Evolutionary conservation across 1,284 basidiomycete species (phyloP), one percentile per base, ranked within the genome.

Genomic region (Marasmius fiardii): DNA sequence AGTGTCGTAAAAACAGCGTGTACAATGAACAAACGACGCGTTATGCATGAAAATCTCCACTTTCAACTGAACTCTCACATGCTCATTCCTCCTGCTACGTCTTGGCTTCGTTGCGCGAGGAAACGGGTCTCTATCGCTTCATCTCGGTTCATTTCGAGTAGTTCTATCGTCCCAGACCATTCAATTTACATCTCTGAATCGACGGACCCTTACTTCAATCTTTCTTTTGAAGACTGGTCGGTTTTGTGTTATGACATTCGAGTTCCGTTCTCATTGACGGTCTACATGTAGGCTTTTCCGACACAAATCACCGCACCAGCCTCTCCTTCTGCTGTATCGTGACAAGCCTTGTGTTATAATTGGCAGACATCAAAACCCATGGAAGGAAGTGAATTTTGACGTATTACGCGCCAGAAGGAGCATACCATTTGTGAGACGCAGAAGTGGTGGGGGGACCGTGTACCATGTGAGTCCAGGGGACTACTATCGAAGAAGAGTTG

Each of bases 371-470:
- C 96, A 99, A 78, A 98, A 98, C 65, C 94, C 95, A 20, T 99
- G 96, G 96, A 95, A 93, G 68, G 97, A 99, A 71, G 87, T 95
- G 58, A 95, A 97, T 64, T 75, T 91, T 47, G 64, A 68, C 2
- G 74, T 80, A 7, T 76, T 91, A 10, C 55, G 57, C 6, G 45
- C 43, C 24, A 63, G 70, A 7, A 69, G 75, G n/a, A 75, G 73
- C 2, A 79, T 96, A 10, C 91, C 92, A 0, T 89, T 95, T 64
- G 83, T 99, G 35, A 80, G 96, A 44, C 78, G 97, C 58, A 79
- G 92, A 56, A 95, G 93, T 61, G 97, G 97, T 11, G 97, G 97
- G n/a, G 97, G 97, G 6, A 92, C 97, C 0, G 97, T 99, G 3
- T 99, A 94, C 68, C 95, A 98, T 74, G 95, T 95, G 70, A 51